Evolutionary conservation across 2,329 filamentous ascomycete genomes (phyloP), one percentile per base, ranked within the genome.

Genomic region (Aspergillus glaucus): DNA sequence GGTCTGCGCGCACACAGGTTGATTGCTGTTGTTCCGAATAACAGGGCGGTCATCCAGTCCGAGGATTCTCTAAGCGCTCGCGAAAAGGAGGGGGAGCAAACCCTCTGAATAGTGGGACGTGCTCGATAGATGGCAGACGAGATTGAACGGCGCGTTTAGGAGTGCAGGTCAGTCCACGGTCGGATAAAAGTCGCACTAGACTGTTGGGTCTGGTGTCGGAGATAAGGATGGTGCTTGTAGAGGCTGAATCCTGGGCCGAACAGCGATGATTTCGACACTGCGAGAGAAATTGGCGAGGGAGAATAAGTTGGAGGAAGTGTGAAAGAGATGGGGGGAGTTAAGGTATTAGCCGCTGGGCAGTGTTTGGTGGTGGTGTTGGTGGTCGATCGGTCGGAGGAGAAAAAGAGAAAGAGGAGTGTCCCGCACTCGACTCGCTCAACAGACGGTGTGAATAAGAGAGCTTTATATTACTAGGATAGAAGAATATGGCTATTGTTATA

Each of bases 41-140:
- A 52, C 47, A 48, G 43, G 55, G 51, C 49, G 52, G 56, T 62
- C 62, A 63, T 65, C 54, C 61, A 58, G 50, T 28, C 15, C 24
- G 43, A 19, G 21, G 28, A 19, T 21, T 21, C 17, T 19, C 26
- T 30, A 30, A 30, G 26, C 26, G 26, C 26, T 30, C 26, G 9
- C 10, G 10, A 30, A 30, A 30, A 30, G 26, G 26, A 30, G 43
- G 43, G 32, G 12, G 43, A 22, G 32, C 9, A 34, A 34, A 9
- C 42, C 17, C n/a, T 41, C 19, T 15, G n/a, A 41, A 24, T 14
- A 24, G 17, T 17, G 15, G 39, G 21, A 24, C n/a, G 17, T 15
- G 19, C 37, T 40, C 19, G 17, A 40, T 12, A 30, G 26, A 12
- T 30, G 26, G 30, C 21, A 21, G 30, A 46, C n/a, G 21, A 26